Evolutionary conservation across 768 basidiomycete species (phyloP), one percentile per base, ranked within the genome.

Genomic region (Lentinula lateritia): DNA sequence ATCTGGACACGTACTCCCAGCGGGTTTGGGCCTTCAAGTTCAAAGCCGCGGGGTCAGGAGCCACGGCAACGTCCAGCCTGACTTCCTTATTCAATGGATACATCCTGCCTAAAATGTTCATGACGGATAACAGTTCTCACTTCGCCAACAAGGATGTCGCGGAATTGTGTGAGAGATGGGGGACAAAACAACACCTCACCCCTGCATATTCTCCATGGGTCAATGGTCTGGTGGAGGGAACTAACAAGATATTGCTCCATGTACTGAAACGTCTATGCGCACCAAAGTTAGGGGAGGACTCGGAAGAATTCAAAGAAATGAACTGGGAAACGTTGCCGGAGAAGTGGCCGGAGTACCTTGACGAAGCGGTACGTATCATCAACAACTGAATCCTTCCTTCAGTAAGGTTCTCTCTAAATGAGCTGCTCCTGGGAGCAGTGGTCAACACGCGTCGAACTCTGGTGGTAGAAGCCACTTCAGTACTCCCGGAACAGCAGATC

Each of bases 141-240:
- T 80, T 79, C 61, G 66, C 74, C 32, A 74, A 73, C 63, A 32
- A 66, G 4, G 73, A 74, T 6, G 70, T 80, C 0, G 2, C 41
- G 0, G 66, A 59, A 1, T 64, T 66, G 53, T 81, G 76, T 58
- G 60, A 63, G 2, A 67, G 3, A 3, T 23, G 23, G 23, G 23
- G 23, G 23, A 23, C 23, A 1, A 3, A 23, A 23, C 23, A 23
- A 23, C 23, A 23, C 23, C 3, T 23, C 23, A 23, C 23, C 1
- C 23, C 23, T 3, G 23, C 23, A 1, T 23, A 23, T 23, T 1
- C 23, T 3, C 23, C 23, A 23, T 23, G 23, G 23, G 23, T 23
- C 23, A 23, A 23, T 23, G 23, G 23, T 1, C 3, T 23, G 23
- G 23, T 23, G 3, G 23, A 23, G 3, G 23, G 23, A 1, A 23